Conservation (phyloP, 257 asterid genomes). For the Verbena officinalis region DNA sequence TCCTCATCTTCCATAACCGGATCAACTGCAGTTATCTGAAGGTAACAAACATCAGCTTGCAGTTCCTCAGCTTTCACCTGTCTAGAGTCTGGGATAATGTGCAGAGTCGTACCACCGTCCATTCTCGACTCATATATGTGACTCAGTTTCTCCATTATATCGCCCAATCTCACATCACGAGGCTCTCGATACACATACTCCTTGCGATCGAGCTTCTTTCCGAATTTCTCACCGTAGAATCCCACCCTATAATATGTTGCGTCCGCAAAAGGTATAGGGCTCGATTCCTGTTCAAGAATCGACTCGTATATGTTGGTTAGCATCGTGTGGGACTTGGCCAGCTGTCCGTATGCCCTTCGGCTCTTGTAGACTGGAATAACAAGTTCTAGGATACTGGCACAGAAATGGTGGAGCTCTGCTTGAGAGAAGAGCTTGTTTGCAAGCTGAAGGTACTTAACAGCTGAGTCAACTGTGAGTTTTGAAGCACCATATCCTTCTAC, state of each 20-base stretch:
- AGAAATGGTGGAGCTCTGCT: conserved; percentile 99
- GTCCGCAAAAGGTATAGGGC: conserved; percentile 95
- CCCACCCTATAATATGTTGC: conserved; percentile 99
- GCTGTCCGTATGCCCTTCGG: conserved; percentile 88
- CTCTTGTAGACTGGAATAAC: conserved; percentile 95
- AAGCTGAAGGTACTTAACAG: conserved; percentile 95
- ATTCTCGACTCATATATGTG: conserved; percentile 92
- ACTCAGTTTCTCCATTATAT: conserved; percentile 99
- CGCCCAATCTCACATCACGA: conserved; percentile 97
- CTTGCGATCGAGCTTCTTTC: conserved; percentile 79
- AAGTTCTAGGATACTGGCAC: conserved; percentile 95
- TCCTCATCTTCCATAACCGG: conserved; percentile 99
- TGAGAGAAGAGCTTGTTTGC: conserved; percentile 97
- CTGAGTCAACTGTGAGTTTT: conserved; percentile 97
- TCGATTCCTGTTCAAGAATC: conserved; percentile 97
- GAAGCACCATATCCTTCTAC: conserved; percentile 99
- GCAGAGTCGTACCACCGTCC: conserved; percentile 90
- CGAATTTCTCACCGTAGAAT: conserved; percentile 88
- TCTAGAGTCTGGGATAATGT: conserved; percentile 94
- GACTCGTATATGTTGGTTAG: conserved; percentile 93
- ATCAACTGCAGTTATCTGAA: conserved; percentile 98
- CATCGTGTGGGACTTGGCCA: conserved; percentile 95
- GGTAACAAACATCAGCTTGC: conserved; percentile 88
- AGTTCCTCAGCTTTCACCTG: conserved; percentile 95
- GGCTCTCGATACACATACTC: conserved; percentile 96